Evolutionary conservation across 2,329 filamentous ascomycete genomes (phyloP), one percentile per base, ranked within the genome.

Genomic region (Colletotrichum ledebouriae): DNA sequence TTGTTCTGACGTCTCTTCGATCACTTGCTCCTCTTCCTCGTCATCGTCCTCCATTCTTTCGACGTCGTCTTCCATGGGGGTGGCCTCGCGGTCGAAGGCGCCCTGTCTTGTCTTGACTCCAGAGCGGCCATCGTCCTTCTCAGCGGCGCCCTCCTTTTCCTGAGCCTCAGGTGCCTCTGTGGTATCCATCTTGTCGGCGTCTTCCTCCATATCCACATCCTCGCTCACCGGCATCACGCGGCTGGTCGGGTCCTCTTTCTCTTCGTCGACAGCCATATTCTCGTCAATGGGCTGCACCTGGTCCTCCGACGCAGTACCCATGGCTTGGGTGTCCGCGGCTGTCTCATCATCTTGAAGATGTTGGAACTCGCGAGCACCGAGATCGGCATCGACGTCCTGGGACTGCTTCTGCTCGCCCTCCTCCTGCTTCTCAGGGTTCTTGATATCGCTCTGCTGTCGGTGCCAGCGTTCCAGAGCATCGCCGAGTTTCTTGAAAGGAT

Each of bases 381-480:
- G 91, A 70, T 96, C 90, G n/a, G 89, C 84, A 68, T 92, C 88
- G 73, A 77, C 82, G 72, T 81, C 79, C 49, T 82, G 77, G 47
- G 85, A 78, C 42, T 80, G 81, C 72, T 88, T 80, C 37, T 86
- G 83, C 20, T 85, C 79, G 12, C 85, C 82, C 53, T 88, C 85
- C 20, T 78, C 79, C 60, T 89, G 81, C 57, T 87, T 81, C 61
- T 88, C 83, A 2, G 86, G 81, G 66, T 91, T 86, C 76, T 87
- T 83, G 73, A 99, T 98, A 70, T 97, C 92, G 53, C 88, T 89
- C 74, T 97, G 93, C 75, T 94, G 93, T 67, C 93, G 89, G 78
- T 98, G 94, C 93, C 94, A 99, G 73, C 91, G 89, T 78, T 98
- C 94, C 37, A 99, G 85, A 6, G 94, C 92, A 81, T 99, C 94